Conservation (phyloP, 148 eudicot genomes). For the Oxyria digyna region DNA sequence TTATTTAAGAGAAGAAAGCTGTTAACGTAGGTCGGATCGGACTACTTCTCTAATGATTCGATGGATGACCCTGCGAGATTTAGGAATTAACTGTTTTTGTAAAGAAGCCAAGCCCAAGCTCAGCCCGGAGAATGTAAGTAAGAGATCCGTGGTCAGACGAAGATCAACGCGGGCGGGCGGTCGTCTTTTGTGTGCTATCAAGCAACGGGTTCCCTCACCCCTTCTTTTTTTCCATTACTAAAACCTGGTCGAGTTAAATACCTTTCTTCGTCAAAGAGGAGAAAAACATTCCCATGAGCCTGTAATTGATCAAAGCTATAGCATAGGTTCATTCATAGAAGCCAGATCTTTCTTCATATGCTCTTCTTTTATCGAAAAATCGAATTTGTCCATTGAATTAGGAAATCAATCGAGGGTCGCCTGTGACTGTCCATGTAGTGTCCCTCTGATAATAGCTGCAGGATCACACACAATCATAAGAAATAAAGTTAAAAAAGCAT, state of each 20-base stretch:
- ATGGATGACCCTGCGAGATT: not conserved
- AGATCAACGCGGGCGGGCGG: not conserved
- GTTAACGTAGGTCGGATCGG: too few species aligned
- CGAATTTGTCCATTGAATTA: not conserved
- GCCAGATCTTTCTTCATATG: not conserved
- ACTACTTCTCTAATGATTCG: too few species aligned
- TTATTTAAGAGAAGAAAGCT: too few species aligned
- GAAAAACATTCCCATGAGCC: not conserved
- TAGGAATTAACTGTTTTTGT: not conserved
- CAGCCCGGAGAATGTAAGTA: not conserved
- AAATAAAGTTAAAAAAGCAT: not conserved
- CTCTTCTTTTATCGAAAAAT: not conserved
- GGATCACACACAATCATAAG: not conserved
- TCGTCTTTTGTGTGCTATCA: not conserved
- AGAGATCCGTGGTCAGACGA: not conserved
- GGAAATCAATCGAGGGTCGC: not conserved
- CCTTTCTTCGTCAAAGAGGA: slow-evolving; percentile 1
- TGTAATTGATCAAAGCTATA: not conserved
- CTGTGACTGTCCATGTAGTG: not conserved
- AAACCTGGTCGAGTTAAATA: not conserved
- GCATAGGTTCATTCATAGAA: slow-evolving; percentile 1
- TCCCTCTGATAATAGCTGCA: not conserved
- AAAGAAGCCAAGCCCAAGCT: not conserved
- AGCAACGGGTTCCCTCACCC: not conserved
- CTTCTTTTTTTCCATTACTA: slow-evolving; percentile 1